Evolutionary conservation across 176 grass and related monocot species (phyloP).

Genomic region (Oryza australiensis): DNA sequence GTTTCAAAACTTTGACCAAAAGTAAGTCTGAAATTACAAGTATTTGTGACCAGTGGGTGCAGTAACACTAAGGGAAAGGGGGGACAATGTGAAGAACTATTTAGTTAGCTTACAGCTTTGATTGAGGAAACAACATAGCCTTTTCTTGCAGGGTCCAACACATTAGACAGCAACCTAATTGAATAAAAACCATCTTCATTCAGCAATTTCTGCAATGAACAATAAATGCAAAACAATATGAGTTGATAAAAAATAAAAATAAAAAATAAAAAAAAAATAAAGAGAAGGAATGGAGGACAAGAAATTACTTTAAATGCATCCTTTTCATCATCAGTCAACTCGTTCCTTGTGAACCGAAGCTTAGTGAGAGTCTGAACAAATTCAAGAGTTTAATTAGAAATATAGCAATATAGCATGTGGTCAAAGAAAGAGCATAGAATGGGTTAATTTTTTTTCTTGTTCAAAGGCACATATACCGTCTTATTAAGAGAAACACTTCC

Average conservation of each 20-base stretch:
- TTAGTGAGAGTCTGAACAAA: slow-evolving; percentile 80
- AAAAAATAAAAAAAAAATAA: neutral
- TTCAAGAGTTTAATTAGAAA: slow-evolving; percentile 30
- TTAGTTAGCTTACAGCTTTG: slow-evolving; percentile 78
- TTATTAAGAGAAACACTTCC: neutral
- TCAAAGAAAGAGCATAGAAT: neutral
- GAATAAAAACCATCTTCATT: slow-evolving; percentile 84
- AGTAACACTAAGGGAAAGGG: slow-evolving; percentile 8
- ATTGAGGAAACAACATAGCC: slow-evolving; percentile 78
- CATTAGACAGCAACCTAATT: slow-evolving; percentile 86
- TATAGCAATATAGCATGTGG: neutral
- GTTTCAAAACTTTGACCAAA: neutral
- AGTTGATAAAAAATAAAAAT: neutral
- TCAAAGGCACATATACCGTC: neutral
- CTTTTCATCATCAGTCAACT: slow-evolving; percentile 64
- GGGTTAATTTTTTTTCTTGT: neutral
- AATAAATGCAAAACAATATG: slow-evolving; percentile 16
- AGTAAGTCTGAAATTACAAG: neutral
- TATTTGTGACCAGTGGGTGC: neutral
- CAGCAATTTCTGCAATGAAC: slow-evolving; percentile 64
- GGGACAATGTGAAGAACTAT: neutral
- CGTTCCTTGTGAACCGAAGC: slow-evolving; percentile 83
- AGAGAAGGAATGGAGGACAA: slow-evolving; percentile 1
- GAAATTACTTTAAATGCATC: slow-evolving; percentile 68
- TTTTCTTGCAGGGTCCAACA: slow-evolving; percentile 66